Base-by-base conservation (phyloP, 176 grass and related monocot genomes). In the Zoysia pacifica region DNA sequence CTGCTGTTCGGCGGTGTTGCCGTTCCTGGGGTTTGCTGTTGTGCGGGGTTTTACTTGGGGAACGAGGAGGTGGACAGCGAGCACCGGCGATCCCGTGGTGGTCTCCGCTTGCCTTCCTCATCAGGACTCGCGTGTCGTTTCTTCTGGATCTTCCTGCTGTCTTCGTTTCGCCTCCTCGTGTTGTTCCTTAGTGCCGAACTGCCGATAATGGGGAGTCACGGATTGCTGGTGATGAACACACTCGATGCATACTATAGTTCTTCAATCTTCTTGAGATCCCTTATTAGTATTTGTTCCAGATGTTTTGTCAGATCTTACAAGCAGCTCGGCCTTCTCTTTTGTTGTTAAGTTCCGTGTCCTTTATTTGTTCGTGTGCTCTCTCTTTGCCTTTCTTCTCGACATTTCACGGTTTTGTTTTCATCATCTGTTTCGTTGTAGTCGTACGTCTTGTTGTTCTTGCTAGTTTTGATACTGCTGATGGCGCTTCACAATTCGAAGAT, bases 41-140 rank as follows among this genome's bases (percentile, higher is more conserved):
- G 39, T 44, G 8, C 35, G 46, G 67, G 56, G 18, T 76, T 77
- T 54, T 35, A 6, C 1, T 62, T 46, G 48, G 58, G 1, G 76
- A 39, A 12, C 2, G 62, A 62, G 74, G 45, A 72, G 56, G 38
- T n/a, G 38, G 36, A 37, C n/a, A 43, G 67, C 66, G 55, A 76
- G 73, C 54, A 84, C 74, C 74, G n/a, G 39, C 11, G 51, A 14
- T 0, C 69, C 46, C 9, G 44, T 64, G 55, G 82, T 78, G 46
- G 63, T 71, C 66, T 54, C 66, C 54, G 45, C 20, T 77, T 46
- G 37, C 73, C 53, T 83, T 45, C 40, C 5, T n/a, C 40, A 13
- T 71, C n/a, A 13, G 65, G 18, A 37, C 41, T 58, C 41, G n/a
- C 20, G 50, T 28, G 6, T 40, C 12, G n/a, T 43, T 76, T 76